Conservation (phyloP, 805 yeast species). For the Wickerhamomyces queroliae region DNA sequence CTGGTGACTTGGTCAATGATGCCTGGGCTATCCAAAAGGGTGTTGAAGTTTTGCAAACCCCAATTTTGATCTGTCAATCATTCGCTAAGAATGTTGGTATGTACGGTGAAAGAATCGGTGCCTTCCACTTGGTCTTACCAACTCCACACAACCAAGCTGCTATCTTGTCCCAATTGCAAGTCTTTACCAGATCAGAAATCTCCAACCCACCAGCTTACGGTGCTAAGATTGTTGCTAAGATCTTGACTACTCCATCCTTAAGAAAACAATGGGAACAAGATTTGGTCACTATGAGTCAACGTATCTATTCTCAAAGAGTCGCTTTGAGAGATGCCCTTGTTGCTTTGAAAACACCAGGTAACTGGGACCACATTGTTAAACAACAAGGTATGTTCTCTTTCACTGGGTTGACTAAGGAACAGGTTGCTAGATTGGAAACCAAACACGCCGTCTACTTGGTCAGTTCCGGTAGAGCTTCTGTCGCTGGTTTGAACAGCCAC, state of each 20-base stretch:
- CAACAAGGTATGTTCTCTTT: conserved; percentile 98
- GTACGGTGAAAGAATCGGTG: conserved; percentile 97
- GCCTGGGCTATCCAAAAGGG: conserved; percentile 72
- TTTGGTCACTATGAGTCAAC: conserved; percentile 77
- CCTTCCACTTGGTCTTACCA: conserved; percentile 69
- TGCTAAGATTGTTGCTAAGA: conserved; percentile 78
- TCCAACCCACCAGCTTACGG: conserved; percentile 97
- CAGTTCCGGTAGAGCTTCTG: conserved; percentile 82
- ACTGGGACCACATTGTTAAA: conserved; percentile 83
- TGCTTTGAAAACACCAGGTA: conserved; percentile 73
- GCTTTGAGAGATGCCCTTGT: conserved; percentile 57
- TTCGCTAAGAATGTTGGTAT: conserved; percentile 96
- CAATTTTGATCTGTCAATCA: conserved; percentile 82
- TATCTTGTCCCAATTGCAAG: conserved; percentile 68
- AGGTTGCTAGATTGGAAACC: conserved; percentile 70
- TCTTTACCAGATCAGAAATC: conserved; percentile 74
- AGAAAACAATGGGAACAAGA: conserved; percentile 79
- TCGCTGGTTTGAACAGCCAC: conserved; percentile 83
- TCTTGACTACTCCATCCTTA: conserved; percentile 63
- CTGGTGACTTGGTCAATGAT: conserved; percentile 78
- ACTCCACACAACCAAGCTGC: conserved; percentile 42
- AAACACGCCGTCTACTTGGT: conserved; percentile 81
- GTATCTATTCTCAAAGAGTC: conserved; percentile 77
- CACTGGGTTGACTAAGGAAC: conserved; percentile 76
- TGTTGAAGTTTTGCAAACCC: conserved; percentile 41